Conservation (phyloP, 495 filamentous ascomycete species). For the Pyrenula aspistea region DNA sequence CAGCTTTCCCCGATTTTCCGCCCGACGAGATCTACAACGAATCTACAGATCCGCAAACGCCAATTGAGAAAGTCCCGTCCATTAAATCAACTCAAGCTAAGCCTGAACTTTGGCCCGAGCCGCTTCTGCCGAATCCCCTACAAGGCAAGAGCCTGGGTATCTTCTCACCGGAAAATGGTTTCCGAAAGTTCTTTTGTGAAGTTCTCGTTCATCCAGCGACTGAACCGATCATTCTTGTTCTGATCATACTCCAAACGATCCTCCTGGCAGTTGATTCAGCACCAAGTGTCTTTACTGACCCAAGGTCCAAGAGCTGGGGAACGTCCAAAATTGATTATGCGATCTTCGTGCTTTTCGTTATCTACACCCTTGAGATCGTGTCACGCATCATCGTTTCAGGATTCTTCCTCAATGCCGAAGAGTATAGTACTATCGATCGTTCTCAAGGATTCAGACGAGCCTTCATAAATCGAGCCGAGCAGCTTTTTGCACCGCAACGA, state of each 20-base stretch:
- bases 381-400: conserved; percentile 84
- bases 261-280: conserved; percentile 74
- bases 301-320: conserved; percentile 47
- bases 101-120: conserved; percentile 16
- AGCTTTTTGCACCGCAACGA: conserved; percentile 70
- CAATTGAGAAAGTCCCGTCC: conserved; percentile 27
- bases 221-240: conserved; percentile 73
- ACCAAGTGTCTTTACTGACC: conserved; percentile 47
- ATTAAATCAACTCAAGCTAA: conserved; percentile 11
- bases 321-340: conserved; percentile 60
- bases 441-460: conserved; percentile 58
- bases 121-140: conserved; percentile 62
- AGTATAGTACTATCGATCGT: conserved; percentile 71
- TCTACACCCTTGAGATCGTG: conserved; percentile 81
- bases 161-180: conserved; percentile 61
- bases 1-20: conserved; percentile 40
- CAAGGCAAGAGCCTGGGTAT: conserved; percentile 79
- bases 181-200: conserved; percentile 70
- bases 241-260: conserved; percentile 83
- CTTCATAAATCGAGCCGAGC: conserved; percentile 60
- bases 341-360: conserved; percentile 69
- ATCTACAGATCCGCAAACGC: conserved; percentile 28
- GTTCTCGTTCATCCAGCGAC: conserved; percentile 78
- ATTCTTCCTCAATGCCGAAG: conserved; percentile 72
- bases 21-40: conserved; percentile 34